Percentiles rank a stretch among this genome's conserved stretches.
Evolutionary conservation across 2,329 filamentous ascomycete species (phyloP).

Genomic region (Mycosphaerella sp.): DNA sequence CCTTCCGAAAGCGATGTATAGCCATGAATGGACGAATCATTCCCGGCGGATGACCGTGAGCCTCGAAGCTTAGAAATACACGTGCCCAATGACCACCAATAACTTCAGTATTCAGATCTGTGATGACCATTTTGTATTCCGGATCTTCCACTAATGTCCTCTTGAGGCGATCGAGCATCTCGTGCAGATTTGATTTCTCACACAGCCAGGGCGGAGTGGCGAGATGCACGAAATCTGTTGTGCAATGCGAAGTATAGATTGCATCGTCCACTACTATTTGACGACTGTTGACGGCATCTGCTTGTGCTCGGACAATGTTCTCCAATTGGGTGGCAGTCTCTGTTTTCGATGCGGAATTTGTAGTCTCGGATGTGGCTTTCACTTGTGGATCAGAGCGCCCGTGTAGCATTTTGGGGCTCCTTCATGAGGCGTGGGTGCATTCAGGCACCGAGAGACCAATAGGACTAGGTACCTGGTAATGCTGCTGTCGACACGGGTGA

Average conservation of each 20-base stretch:
- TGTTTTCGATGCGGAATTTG: not conserved
- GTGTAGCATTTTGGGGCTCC: too few relatives aligned
- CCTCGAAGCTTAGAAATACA: not conserved
- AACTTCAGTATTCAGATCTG: not conserved
- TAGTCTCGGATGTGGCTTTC: not conserved
- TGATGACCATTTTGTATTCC: not conserved
- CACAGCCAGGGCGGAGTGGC: not conserved
- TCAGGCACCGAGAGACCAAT: too few relatives aligned
- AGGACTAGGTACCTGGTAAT: too few relatives aligned
- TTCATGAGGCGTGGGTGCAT: too few relatives aligned
- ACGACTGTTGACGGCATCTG: not conserved
- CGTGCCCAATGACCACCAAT: not conserved
- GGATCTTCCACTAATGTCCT: not conserved
- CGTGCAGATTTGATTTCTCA: not conserved
- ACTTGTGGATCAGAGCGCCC: too few relatives aligned
- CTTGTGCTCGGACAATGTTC: not conserved
- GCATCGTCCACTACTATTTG: not conserved
- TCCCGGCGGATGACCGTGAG: not conserved
- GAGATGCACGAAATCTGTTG: not conserved
- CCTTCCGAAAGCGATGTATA: not conserved
- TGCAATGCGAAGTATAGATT: not conserved
- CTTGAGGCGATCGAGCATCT: not conserved
- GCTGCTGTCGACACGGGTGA: too few relatives aligned
- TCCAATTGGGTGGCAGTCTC: not conserved
- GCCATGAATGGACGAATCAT: not conserved